Conservation (phyloP, 2,329 filamentous ascomycete species). For the Diaporthe capsici region DNA sequence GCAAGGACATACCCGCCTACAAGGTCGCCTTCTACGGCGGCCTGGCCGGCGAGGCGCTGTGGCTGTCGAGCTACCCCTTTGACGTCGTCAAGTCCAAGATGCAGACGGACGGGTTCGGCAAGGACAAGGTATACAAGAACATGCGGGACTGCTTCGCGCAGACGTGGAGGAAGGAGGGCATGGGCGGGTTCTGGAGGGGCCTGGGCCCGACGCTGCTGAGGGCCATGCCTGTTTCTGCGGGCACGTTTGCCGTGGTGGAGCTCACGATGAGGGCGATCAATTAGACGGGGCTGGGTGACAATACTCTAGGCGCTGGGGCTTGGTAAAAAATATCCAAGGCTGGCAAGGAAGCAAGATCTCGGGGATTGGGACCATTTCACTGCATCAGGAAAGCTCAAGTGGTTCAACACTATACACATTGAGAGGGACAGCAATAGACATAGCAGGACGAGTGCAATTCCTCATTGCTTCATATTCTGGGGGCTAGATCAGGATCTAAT, state of each 20-base stretch:
- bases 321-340: neutral
- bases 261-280: slow-evolving; percentile 75
- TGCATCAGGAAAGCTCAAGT: neutral
- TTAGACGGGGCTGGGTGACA: slow-evolving; percentile 43
- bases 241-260: slow-evolving; percentile 92
- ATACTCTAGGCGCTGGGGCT: neutral
- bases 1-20: slow-evolving; percentile 83
- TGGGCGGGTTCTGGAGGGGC: slow-evolving; percentile 93
- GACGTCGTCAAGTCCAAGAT: slow-evolving; percentile 99
- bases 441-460: slow-evolving; percentile 9
- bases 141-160: slow-evolving; percentile 93
- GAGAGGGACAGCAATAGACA: slow-evolving; percentile 1
- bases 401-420: slow-evolving; percentile 22
- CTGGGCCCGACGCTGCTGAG: slow-evolving; percentile 90
- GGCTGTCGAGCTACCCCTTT: slow-evolving; percentile 94
- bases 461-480: slow-evolving; percentile 15
- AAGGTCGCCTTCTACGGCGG: slow-evolving; percentile 96
- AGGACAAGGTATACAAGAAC: slow-evolving; percentile 75
- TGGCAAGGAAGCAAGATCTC: neutral
- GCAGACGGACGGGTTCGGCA: slow-evolving; percentile 95
- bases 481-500: slow-evolving; percentile 46
- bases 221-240: slow-evolving; percentile 96
- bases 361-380: neutral
- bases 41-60: slow-evolving; percentile 92
- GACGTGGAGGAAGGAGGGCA: slow-evolving; percentile 83